Percentiles rank a stretch among this genome's conserved stretches.
Conservation (phyloP, 225 moss, liverwort and hornwort species). For the Sphagnum contortum region DNA sequence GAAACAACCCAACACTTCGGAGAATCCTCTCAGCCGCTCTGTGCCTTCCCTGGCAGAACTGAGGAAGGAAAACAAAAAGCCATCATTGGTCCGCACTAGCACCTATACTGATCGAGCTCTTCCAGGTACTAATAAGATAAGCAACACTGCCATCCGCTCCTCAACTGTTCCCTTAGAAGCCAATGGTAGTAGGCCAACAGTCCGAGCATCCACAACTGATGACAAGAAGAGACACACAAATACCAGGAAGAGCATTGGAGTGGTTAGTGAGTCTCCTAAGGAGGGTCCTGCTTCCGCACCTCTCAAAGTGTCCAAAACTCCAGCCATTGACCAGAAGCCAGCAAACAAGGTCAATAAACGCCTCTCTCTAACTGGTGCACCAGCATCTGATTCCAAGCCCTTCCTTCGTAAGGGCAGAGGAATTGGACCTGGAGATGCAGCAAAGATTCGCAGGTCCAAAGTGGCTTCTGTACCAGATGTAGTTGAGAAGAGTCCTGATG, state of each 20-base stretch:
- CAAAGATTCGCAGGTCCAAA: constrained; percentile 62
- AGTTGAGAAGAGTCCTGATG: constrained; percentile 22
- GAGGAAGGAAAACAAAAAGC: constrained; percentile 89
- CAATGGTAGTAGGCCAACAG: constrained; percentile 37
- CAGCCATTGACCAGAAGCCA: constrained; percentile 20
- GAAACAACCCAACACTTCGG: constrained; percentile 30
- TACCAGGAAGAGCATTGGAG: constrained; percentile 41
- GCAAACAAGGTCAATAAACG: constrained; percentile 33
- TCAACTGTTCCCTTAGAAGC: constrained; percentile 46
- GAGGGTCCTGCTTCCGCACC: constrained; percentile 25
- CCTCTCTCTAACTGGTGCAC: constrained; percentile 25
- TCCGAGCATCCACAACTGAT: constrained; percentile 30
- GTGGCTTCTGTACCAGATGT: constrained; percentile 47
- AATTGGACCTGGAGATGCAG: constrained; percentile 82
- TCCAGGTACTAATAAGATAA: constrained; percentile 57
- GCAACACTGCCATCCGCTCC: constrained; percentile 43
- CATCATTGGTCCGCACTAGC: constrained; percentile 50
- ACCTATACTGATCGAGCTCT: constrained; percentile 52
- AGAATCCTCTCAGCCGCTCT: constrained; percentile 77
- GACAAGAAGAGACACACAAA: constrained; percentile 60
- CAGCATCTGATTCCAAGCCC: constrained; percentile 63
- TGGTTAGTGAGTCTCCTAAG: constrained; percentile 28
- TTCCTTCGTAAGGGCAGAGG: constrained; percentile 92
- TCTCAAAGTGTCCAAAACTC: constrained; percentile 38
- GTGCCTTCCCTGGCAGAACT: constrained; percentile 83